Evolutionary conservation across 2,329 filamentous ascomycete genomes (phyloP).

Genomic region (Trichoderma sp.): DNA sequence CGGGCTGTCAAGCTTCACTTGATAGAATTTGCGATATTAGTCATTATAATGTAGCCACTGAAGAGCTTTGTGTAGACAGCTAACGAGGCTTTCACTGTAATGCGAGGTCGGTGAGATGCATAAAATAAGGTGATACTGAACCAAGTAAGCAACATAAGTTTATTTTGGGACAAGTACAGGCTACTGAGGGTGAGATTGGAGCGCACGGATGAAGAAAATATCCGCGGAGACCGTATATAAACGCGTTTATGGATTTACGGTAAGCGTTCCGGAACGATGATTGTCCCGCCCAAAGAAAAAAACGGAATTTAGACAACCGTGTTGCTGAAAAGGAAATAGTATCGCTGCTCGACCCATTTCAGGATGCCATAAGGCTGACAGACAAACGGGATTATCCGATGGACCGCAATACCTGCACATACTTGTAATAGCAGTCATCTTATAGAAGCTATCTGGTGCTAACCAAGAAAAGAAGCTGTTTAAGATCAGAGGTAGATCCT

Average conservation of each 20-base stretch:
- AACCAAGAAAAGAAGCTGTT: not conserved
- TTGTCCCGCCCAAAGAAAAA: not conserved
- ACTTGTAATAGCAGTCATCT: not conserved
- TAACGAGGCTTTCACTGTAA: not conserved
- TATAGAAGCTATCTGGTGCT: not conserved
- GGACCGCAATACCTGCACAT: not conserved
- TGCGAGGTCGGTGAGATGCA: not conserved
- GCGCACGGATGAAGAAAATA: not conserved
- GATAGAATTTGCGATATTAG: not conserved
- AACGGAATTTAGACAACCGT: not conserved
- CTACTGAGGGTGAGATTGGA: not conserved
- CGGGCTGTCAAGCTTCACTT: not conserved
- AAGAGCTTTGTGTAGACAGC: not conserved
- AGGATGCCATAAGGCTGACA: not conserved
- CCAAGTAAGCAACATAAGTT: not conserved
- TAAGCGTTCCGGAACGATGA: not conserved
- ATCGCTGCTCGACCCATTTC: not conserved
- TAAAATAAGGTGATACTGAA: not conserved
- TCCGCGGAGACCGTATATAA: not conserved
- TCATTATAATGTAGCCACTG: not conserved
- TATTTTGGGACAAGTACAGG: not conserved
- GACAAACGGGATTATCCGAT: not conserved
- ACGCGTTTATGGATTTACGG: not conserved
- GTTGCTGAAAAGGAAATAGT: not conserved
- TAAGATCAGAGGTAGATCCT: not conserved